Percentiles rank a stretch among this genome's conserved stretches.
Evolutionary conservation across 2,329 filamentous ascomycete genomes (phyloP).

Genomic region (Amesomyces nigricolor): DNA sequence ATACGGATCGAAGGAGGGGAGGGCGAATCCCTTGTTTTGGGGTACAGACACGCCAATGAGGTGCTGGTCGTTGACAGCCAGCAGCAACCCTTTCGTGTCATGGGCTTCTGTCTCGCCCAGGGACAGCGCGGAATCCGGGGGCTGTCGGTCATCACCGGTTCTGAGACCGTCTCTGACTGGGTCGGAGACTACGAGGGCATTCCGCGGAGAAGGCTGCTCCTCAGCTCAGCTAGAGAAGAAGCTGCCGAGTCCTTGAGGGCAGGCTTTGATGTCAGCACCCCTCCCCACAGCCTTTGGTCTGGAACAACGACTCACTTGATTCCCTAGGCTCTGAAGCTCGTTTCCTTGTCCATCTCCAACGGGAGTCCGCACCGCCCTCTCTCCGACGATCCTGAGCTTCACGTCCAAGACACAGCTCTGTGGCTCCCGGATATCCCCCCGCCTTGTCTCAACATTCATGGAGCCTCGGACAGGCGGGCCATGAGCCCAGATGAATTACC

Average conservation of each 20-base stretch:
- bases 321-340: background rate
- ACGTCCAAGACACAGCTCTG: background rate
- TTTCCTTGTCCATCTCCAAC: background rate
- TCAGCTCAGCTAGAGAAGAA: background rate
- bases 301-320: background rate
- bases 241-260: background rate
- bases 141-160: background rate
- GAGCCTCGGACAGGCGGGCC: too few species aligned
- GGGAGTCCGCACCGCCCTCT: background rate
- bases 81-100: background rate
- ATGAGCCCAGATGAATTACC: background rate
- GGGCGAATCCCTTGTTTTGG: background rate
- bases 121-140: background rate
- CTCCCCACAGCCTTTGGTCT: too few species aligned
- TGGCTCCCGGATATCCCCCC: background rate
- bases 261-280: background rate
- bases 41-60: background rate
- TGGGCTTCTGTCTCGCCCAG: background rate
- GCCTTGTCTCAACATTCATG: background rate
- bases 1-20: background rate
- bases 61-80: background rate
- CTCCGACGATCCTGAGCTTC: background rate
- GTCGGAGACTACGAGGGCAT: background rate
- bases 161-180: background rate
- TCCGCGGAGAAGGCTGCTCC: background rate